Evolutionary conservation across 495 filamentous ascomycete genomes (phyloP), one percentile per base, ranked within the genome.

Genomic region (Penicillium arizonense): DNA sequence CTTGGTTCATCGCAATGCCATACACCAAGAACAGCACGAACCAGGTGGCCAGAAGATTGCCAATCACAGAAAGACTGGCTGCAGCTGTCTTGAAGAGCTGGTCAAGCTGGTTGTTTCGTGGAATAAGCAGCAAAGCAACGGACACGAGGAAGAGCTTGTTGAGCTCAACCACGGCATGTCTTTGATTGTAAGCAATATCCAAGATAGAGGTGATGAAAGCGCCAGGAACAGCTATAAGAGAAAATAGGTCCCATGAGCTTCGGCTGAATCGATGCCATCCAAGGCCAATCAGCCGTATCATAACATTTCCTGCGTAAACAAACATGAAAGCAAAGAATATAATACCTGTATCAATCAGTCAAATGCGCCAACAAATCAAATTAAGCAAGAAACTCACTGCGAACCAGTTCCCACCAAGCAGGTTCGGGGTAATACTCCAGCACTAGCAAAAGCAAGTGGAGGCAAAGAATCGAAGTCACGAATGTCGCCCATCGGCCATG

Each of bases 81-180:
- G 94, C 95, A 3, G 95, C 95, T 13, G 94, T 99, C 72, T 99
- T 99, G 83, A 97, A 99, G 5, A 99, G 85, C 68, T 99, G 94
- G 63, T 99, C 94, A 10, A 99, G 85, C 42, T 96, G 91, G 57
- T 99, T 94, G 68, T 97, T 99, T 5, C 94, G 83, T 9, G 94
- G 94, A 50, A 99, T 99, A 40, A 99, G 83, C 52, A 99, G 77
- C 18, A 97, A 80, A 1, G 94, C 86, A 52, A 97, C 86, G 18
- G 90, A 86, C 41, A 97, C 94, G 36, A 99, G 76, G 66, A 96
- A 96, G 14, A 96, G 81, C 68, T 97, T 97, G 72, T 96, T 91
- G 24, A 96, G 69, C 62, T 88, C 88, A 37, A 83, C 75, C 59
- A 90, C 91, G 13, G 81, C 79, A 41, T 83, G 77, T 16, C 77